Base-by-base conservation (phyloP, 805 yeast genomes). In the Candida coquimbonensis region DNA sequence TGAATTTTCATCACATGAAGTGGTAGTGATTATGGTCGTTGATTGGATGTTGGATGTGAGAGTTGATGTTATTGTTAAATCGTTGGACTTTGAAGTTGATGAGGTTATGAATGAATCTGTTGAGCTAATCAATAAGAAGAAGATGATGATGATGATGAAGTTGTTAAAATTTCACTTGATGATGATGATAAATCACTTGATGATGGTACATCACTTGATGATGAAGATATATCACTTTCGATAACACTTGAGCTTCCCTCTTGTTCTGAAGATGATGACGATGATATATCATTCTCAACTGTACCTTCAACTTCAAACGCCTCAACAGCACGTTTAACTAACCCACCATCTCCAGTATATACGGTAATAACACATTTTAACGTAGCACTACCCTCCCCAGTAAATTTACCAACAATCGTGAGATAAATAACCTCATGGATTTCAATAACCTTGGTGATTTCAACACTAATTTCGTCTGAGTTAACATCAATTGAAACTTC, bases 381-480 rank as follows among this genome's bases (percentile, higher is more conserved):
- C 16, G 29, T 17, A n/a, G 25, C 29, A 17, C 25, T 19, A 11
- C 25, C 39, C 7, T 17, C 47, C 9, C 8, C 24, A 16, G 14
- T 17, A 25, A 27, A 34, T 13, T 31, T 12, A n/a, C 33, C 29
- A 16, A 12, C 7, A 19, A 19, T 2, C 9, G 19, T 13, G 7
- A 35, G 3, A 7, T 4, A 12, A 17, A 35, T 7, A 7, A 14
- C n/a, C 12, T 19, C 25, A 19, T 17, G 7, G 12, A 26, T 19
- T 17, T 21, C 9, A 11, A 35, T 19, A 14, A 21, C 17, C 9
- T 19, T 8, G 9, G 25, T 5, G n/a, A 24, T 17, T 11, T 17
- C 16, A 39, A 45, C 41, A 9, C 45, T 7, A 7, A 42, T 11
- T 14, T 19, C 24, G 2, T 24, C 43, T 41, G 47, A 53, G 37